Evolutionary conservation across 2,329 filamentous ascomycete species (phyloP).

Genomic region (Eutypella sp.): DNA sequence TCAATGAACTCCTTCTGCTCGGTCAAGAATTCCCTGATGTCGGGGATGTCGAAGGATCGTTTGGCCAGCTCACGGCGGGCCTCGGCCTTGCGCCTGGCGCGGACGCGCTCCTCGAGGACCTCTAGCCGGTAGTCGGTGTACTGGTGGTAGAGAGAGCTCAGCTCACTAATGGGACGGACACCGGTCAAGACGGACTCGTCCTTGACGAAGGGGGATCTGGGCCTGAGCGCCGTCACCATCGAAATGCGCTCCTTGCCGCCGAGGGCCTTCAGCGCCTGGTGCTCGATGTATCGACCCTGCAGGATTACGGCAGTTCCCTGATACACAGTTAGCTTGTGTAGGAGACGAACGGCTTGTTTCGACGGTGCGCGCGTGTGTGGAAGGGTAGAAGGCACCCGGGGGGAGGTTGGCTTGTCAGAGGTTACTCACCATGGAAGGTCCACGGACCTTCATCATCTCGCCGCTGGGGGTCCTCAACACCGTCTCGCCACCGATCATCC

Average conservation of each 20-base stretch:
- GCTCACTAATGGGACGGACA: slow-evolving; percentile 31
- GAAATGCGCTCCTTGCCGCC: slow-evolving; percentile 40
- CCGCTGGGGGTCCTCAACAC: slow-evolving; percentile 21
- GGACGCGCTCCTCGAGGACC: slow-evolving; percentile 30
- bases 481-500: slow-evolving; percentile 40
- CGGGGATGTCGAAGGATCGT: slow-evolving; percentile 10
- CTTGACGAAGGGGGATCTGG: slow-evolving; percentile 30
- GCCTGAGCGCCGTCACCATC: slow-evolving; percentile 41
- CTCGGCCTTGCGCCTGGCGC: slow-evolving; percentile 27
- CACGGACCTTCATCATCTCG: slow-evolving; percentile 38
- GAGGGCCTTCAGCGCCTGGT: slow-evolving; percentile 35
- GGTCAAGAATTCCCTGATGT: slow-evolving; percentile 27
- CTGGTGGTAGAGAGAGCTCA: slow-evolving; percentile 33
- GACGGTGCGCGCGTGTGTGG: too few species aligned
- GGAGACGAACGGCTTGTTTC: too few species aligned
- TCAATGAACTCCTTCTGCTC: slow-evolving; percentile 30
- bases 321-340: background rate
- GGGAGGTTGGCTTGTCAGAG: too few species aligned
- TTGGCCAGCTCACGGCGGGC: slow-evolving; percentile 17
- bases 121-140: slow-evolving; percentile 34
- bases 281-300: slow-evolving; percentile 41
- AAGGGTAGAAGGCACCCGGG: too few species aligned
- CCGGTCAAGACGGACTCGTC: slow-evolving; percentile 36
- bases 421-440: slow-evolving; percentile 34
- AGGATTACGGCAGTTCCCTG: slow-evolving; percentile 37